phyloP scores from a whole-genome alignment of 2,329 filamentous ascomycete genomes.

The Cordyceps sp. region DNA sequence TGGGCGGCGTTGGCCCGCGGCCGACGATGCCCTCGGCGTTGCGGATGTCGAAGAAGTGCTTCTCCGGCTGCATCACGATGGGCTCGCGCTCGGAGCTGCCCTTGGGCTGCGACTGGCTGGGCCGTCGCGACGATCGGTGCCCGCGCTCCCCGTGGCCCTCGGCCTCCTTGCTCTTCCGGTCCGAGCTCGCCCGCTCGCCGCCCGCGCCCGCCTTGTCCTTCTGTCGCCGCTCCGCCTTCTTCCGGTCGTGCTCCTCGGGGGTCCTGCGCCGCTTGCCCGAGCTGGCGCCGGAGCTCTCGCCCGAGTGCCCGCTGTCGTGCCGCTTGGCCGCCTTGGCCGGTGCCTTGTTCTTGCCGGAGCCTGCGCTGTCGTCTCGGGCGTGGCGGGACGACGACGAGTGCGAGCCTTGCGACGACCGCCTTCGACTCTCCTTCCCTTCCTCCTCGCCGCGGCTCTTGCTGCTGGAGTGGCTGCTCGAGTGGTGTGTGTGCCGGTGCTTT shows the following conservation, averaged over 20 bases:
- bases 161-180: slow-evolving; percentile 17
- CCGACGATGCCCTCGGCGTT: slow-evolving; percentile 17
- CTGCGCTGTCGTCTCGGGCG: slow-evolving; percentile 20
- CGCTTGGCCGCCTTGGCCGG: slow-evolving; percentile 22
- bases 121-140: slow-evolving; percentile 22
- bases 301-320: slow-evolving; percentile 28
- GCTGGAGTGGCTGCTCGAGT: too few species aligned
- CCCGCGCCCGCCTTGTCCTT: slow-evolving; percentile 12
- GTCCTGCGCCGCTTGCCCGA: slow-evolving; percentile 21
- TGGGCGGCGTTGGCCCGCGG: slow-evolving; percentile 7
- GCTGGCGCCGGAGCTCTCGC: slow-evolving; percentile 20
- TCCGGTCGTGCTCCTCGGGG: slow-evolving; percentile 30
- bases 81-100: slow-evolving; percentile 13
- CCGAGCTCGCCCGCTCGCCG: slow-evolving; percentile 6
- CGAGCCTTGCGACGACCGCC: slow-evolving; percentile 9
- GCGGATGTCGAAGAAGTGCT: slow-evolving; percentile 25
- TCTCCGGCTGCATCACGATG: slow-evolving; percentile 10
- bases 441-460: slow-evolving; percentile 15
- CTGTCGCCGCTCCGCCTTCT: slow-evolving; percentile 22
- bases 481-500: slow-evolving; percentile 22
- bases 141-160: slow-evolving; percentile 11
- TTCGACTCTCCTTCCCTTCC: slow-evolving; percentile 13
- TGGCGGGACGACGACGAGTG: slow-evolving; percentile 12
- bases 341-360: slow-evolving; percentile 16
- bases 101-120: slow-evolving; percentile 24